Base-by-base conservation (phyloP, 148 eudicot species). In the Nepenthes gracilis region DNA sequence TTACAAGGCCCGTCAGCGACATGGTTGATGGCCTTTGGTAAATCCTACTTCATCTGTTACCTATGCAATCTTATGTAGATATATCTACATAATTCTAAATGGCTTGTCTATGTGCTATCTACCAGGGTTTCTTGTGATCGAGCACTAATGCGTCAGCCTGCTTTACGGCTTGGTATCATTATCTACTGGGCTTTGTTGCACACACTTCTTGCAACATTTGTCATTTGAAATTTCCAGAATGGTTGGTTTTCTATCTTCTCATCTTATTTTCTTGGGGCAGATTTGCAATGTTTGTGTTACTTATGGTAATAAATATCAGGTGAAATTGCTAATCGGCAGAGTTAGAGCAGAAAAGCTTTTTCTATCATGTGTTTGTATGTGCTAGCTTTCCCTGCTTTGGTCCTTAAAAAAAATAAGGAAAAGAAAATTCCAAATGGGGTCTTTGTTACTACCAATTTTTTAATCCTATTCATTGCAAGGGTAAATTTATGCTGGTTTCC, bases 81-180 rank as follows among this genome's bases (percentile, higher is more conserved):
- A 49, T 49, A 6, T 23, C 12, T 55, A 23, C 65, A 5, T 36
- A 15, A n/a, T 4, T 5, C n/a, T 56, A 11, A 38, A 33, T 37
- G 34, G 33, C 23, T 32, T 55, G 23, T 48, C 6, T 49, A 9
- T 23, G 4, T 75, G 70, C 47, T 64, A 58, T 72, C 60, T 77
- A 56, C 57, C 66, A 93, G 99, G 99, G 85, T 93, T 70, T 86
- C 99, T 62, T 93, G 99, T 81, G 99, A 93, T 65, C 83, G 99
- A 59, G 66, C 91, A 55, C 79, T 93, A 58, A 93, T 93, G 99
- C 91, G 99, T 54, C 95, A 89, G 67, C 99, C 99, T 77, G 89
- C 87, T 73, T 72, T 93, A 38, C 95, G 99, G 33, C 89, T 93
- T 63, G 84, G 89, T 66, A 78, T 93, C 70, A 84, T 93, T 64